These are phyloP conservation scores for Puya raimondii DNA, from an alignment of 176 grass and related monocot genomes.

Conservation along the genomic window DNA sequence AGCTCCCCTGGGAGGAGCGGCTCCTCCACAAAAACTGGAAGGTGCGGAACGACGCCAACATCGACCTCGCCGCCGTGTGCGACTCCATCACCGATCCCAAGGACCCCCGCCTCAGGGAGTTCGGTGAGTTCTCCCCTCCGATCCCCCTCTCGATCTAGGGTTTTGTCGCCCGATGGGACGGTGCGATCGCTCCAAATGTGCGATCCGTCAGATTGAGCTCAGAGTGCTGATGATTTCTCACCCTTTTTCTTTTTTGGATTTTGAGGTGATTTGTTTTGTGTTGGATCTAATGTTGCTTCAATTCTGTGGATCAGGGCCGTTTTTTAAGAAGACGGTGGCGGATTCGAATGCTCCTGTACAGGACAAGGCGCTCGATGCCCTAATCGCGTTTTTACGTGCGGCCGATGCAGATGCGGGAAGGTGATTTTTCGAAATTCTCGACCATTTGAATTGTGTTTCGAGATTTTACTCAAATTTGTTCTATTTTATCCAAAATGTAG, in stretches of 20 bases:
- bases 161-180: neutral
- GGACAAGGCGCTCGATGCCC: slow-evolving; percentile 92
- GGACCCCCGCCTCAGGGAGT: slow-evolving; percentile 82
- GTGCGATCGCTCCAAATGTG: slow-evolving; percentile 22
- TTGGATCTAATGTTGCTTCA: slow-evolving; percentile 45
- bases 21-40: slow-evolving; percentile 99
- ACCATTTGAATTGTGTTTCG: slow-evolving; percentile 5
- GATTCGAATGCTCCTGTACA: slow-evolving; percentile 96
- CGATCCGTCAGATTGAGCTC: slow-evolving; percentile 7
- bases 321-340: slow-evolving; percentile 91
- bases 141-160: slow-evolving; percentile 16
- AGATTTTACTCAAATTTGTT: slow-evolving; percentile 16
- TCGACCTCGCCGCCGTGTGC: slow-evolving; percentile 84
- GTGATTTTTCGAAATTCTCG: slow-evolving; percentile 17
- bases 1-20: slow-evolving; percentile 93
- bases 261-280: neutral
- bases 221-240: neutral
- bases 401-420: slow-evolving; percentile 80
- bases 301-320: slow-evolving; percentile 43
- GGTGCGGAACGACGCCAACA: slow-evolving; percentile 95
- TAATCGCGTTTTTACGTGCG: slow-evolving; percentile 77
- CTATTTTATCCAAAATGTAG: slow-evolving; percentile 25
- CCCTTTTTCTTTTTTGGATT: slow-evolving; percentile 9
- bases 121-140: slow-evolving; percentile 47
- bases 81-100: slow-evolving; percentile 93